Conservation (phyloP, 768 basidiomycete species). For the Kwoniella bestiolae region DNA sequence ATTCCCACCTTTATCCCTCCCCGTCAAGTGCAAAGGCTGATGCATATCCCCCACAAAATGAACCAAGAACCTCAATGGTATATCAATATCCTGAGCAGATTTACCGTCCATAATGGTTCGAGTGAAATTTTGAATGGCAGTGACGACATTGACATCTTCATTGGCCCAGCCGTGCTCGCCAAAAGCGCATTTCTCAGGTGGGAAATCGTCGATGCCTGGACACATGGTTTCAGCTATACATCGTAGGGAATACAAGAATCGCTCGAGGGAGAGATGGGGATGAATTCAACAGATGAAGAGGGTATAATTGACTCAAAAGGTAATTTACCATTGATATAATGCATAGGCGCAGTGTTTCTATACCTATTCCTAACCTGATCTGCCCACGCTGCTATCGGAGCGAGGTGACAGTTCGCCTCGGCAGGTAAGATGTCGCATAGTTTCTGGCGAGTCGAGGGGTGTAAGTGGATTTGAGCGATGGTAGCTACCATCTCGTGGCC, state of each 20-base stretch:
- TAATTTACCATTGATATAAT: constrained; percentile 57
- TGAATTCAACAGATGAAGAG: neutral
- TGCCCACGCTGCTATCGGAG: constrained; percentile 86
- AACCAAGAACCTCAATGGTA: constrained; percentile 87
- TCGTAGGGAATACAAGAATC: no score
- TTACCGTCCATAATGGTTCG: constrained; percentile 61
- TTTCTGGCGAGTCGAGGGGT: constrained; percentile 68
- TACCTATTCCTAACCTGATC: constrained; percentile 66
- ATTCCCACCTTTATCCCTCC: constrained; percentile 87
- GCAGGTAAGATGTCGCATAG: constrained; percentile 73
- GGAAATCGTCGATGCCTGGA: constrained; percentile 74
- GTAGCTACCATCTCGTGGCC: constrained; percentile 94
- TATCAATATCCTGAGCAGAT: constrained; percentile 61
- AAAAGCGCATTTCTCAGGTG: constrained; percentile 74
- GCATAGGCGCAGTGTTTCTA: constrained; percentile 53
- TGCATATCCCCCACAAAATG: constrained; percentile 95
- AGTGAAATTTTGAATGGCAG: constrained; percentile 77
- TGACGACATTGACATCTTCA: constrained; percentile 69
- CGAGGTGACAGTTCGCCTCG: constrained; percentile 70
- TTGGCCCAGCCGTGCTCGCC: constrained; percentile 72
- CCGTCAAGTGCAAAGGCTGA: constrained; percentile 88
- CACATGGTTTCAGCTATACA: no score
- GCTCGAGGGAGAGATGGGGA: neutral
- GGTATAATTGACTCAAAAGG: no score
- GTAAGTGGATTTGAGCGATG: constrained; percentile 88